A percentile compares a stretch with the other conserved stretches of the same genome.
Conservation (phyloP, 352 stramenopile genomes). For the Globisporangium megalacanthum region DNA sequence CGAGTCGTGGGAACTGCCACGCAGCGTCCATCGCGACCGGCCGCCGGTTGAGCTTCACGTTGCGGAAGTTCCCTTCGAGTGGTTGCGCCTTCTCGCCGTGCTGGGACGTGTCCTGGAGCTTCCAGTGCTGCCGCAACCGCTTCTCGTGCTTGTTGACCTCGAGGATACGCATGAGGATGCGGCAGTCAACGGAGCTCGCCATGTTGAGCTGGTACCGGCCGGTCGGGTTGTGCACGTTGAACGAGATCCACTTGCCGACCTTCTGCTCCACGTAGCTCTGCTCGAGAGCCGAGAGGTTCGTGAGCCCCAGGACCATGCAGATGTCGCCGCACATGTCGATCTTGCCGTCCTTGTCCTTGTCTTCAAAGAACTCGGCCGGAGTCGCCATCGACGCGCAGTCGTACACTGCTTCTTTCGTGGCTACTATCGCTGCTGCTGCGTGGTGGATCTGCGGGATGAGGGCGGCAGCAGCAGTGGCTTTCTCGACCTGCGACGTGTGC, state of each 20-base stretch:
- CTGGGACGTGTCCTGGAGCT: constrained; percentile 63
- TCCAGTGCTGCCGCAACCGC: constrained; percentile 43
- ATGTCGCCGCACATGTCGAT: constrained; percentile 80
- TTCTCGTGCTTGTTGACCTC: constrained; percentile 58
- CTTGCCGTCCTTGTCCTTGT: constrained; percentile 76
- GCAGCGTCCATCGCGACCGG: constrained; percentile 35
- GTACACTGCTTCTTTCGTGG: constrained; percentile 29
- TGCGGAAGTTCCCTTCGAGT: constrained; percentile 44
- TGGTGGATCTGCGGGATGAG: constrained; percentile 62
- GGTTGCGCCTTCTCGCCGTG: constrained; percentile 31
- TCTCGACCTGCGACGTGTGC: constrained; percentile 66
- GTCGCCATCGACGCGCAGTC: constrained; percentile 56
- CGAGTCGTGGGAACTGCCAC: constrained; percentile 64
- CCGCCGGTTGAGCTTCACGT: constrained; percentile 57
- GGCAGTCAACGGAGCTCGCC: constrained; percentile 57
- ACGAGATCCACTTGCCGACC: constrained; percentile 75
- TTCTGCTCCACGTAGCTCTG: constrained; percentile 64
- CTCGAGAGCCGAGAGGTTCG: constrained; percentile 57
- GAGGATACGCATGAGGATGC: constrained; percentile 69
- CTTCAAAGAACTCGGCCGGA: constrained; percentile 65
- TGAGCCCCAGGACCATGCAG: constrained; percentile 66
- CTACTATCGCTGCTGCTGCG: constrained; percentile 7
- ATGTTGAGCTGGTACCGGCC: constrained; percentile 65
- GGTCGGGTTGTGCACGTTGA: constrained; percentile 67
- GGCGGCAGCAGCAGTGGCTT: constrained; percentile 48